These are phyloP conservation scores for Cordyceps militaris DNA, from an alignment of 2,329 filamentous ascomycete genomes.

Conservation along the genomic window DNA sequence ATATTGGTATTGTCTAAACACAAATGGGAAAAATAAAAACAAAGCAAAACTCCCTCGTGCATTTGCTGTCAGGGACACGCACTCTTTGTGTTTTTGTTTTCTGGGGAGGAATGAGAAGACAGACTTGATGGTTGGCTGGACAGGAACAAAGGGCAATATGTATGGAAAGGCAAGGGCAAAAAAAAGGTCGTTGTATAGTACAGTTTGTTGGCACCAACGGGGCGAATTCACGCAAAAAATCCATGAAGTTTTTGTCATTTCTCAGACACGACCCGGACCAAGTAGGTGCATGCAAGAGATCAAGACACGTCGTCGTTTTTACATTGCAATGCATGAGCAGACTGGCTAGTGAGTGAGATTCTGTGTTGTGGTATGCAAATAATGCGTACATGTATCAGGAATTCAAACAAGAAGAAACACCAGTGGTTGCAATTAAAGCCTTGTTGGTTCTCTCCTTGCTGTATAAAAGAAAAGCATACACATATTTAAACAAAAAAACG, in stretches of 20 bases:
- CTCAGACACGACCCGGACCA: no score
- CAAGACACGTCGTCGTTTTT: no score
- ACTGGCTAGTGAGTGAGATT: no score
- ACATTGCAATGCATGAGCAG: no score
- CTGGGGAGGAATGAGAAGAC: neutral
- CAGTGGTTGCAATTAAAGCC: no score
- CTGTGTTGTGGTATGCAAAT: no score
- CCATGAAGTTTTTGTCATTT: no score
- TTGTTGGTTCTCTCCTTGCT: no score
- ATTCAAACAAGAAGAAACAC: no score
- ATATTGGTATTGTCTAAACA: conserved; percentile 11
- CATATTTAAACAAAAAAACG: no score
- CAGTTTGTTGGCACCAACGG: neutral
- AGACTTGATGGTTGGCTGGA: neutral
- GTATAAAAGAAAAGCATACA: neutral
- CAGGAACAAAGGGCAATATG: neutral
- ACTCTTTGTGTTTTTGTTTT: neutral
- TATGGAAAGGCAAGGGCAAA: neutral
- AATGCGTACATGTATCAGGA: no score
- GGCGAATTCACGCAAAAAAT: neutral
- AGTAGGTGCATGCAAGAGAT: no score
- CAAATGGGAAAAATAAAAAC: neutral
- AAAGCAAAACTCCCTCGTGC: neutral
- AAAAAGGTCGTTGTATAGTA: neutral
- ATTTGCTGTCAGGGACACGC: neutral